These are phyloP conservation scores for Podaxis carcinomalis DNA, from an alignment of 768 basidiomycete species.

Conservation along the genomic window DNA sequence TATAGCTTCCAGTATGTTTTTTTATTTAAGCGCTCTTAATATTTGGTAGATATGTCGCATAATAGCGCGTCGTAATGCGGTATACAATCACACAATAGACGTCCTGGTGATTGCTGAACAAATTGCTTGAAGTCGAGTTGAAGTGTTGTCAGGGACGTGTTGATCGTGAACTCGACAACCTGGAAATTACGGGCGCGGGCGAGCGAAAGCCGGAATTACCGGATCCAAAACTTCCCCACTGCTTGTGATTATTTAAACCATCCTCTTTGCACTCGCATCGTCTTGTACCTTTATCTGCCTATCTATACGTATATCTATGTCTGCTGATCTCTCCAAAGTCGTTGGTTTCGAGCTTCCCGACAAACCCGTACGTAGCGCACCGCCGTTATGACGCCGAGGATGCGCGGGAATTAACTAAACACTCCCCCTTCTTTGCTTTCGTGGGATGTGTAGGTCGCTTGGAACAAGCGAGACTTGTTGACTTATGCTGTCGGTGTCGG, in stretches of 20 bases:
- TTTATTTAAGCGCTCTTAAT: not conserved
- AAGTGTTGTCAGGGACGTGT: not conserved
- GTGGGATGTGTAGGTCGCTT: constrained; percentile 52
- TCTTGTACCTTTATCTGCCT: not conserved
- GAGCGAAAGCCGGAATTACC: constrained; percentile 13
- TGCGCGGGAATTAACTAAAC: not conserved
- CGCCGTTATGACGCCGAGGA: not conserved
- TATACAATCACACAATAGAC: not conserved
- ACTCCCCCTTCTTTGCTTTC: not conserved
- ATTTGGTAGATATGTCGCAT: not conserved
- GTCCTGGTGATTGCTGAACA: not conserved
- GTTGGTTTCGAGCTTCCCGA: constrained; percentile 54
- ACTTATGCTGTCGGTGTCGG: constrained; percentile 80
- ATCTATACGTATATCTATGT: constrained; percentile 14
- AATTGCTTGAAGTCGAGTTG: not conserved
- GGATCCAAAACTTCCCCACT: not conserved
- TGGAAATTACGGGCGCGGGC: not conserved
- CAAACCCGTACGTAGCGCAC: constrained; percentile 42
- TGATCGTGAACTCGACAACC: not conserved
- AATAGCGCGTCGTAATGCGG: not conserved
- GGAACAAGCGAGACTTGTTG: constrained; percentile 82
- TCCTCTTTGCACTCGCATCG: not conserved
- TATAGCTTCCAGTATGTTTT: no score
- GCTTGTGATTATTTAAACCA: constrained; percentile 1
- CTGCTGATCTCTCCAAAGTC: constrained; percentile 56